Base-by-base conservation (phyloP, 1,284 basidiomycete species). In the Papiliotrema nemorosa region DNA sequence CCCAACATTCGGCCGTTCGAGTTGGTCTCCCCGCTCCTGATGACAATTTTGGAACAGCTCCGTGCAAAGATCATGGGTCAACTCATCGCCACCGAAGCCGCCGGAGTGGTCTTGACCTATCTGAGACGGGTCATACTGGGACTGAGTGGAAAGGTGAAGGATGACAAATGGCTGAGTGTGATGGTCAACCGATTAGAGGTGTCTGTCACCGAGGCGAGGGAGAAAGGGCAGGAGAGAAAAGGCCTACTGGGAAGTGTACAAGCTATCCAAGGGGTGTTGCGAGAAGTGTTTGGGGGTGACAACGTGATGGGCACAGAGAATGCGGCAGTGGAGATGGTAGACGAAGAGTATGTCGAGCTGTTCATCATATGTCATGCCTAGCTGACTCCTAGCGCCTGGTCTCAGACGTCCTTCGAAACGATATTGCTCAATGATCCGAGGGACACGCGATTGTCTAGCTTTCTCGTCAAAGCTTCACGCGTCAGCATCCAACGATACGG, bases 21-120 rank as follows among this genome's bases (percentile, higher is more conserved):
- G 4, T 62, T 67, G 56, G 81, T 83, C 1, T 89, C 86, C 57
- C 87, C 88, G 0, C 76, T 94, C 5, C 67, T 94, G 4, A 82
- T 86, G 76, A 83, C 87, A 0, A 73, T 90, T 7, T 59, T 88
- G 1, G 90, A 93, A 64, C 88, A 92, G 63, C 70, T 88, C 16
- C 67, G 76, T 3, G 83, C 84, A 5, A 88, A 86, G 65, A 65
- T 84, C 10, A 63, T 70, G 10, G 80, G 78, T 22, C 76, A 78
- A 36, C 70, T 81, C 22, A 74, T 88, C 16, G 71, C 78, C 2
- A 82, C 84, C 0, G 84, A 86, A 63, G 71, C 79, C 1, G 78
- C 89, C 2, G 80, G 83, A 0, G 64, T 89, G 3, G 63, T 90
- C 9, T 73, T 81, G 6, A 76, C 79, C 1, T 92, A 83, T 62